These are phyloP conservation scores for Chloromonas sp. DNA, from an alignment of 163 green algal species.

Conservation along the genomic window DNA sequence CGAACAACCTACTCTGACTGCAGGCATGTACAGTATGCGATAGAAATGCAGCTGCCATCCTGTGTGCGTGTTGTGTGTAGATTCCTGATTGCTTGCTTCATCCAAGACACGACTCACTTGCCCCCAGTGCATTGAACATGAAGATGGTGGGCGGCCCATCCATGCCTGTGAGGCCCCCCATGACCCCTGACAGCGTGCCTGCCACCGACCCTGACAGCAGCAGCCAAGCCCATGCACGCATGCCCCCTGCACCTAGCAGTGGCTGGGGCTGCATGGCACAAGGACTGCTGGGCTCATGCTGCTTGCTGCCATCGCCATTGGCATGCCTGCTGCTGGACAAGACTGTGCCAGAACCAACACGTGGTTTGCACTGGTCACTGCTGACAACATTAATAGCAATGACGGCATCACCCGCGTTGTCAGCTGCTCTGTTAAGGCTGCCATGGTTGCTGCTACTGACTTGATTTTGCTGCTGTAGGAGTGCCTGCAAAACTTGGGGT, in stretches of 20 bases:
- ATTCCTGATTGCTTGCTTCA: too few species aligned
- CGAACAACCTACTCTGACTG: too few species aligned
- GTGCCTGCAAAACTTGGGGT: too few species aligned
- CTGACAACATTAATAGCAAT: not conserved
- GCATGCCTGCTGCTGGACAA: too few species aligned
- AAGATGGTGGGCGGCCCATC: slow-evolving; percentile 6
- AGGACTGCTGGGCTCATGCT: too few species aligned
- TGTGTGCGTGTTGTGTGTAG: too few species aligned
- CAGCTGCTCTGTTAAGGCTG: not conserved
- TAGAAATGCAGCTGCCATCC: too few species aligned
- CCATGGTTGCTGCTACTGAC: too few species aligned
- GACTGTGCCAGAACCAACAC: not conserved
- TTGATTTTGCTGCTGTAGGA: too few species aligned
- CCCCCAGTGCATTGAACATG: slow-evolving; percentile 7
- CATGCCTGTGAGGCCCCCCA: slow-evolving; percentile 2
- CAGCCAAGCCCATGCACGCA: not conserved
- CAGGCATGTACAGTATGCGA: too few species aligned
- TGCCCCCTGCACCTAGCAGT: not conserved
- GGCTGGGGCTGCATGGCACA: not conserved
- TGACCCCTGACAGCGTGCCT: slow-evolving; percentile 2
- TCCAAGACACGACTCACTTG: not conserved
- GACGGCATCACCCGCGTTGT: not conserved
- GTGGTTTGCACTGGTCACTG: not conserved
- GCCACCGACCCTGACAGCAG: not conserved
- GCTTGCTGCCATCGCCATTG: too few species aligned